Conservation (phyloP, 306 rosid genomes). For the Datisca glomerata region DNA sequence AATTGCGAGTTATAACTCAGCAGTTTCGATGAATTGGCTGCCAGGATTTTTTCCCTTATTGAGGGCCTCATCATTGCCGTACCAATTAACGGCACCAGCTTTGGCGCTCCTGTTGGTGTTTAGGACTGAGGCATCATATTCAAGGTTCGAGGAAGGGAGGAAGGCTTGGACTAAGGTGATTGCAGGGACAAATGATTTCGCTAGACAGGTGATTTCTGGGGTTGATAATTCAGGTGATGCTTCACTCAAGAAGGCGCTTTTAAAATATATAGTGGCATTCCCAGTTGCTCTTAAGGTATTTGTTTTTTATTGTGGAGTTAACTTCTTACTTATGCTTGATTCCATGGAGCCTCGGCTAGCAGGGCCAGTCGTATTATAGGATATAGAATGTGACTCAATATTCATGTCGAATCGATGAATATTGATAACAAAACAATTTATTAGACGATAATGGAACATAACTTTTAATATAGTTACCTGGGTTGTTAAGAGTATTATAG, state of each 20-base stretch:
- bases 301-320: not conserved
- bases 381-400: too few species aligned
- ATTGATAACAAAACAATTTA: too few species aligned
- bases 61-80: conserved; percentile 58
- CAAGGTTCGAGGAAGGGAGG: conserved; percentile 77
- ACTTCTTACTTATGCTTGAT: not conserved
- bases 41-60: conserved; percentile 47
- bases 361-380: too few species aligned
- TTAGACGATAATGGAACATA: too few species aligned
- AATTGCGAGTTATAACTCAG: conserved; percentile 54
- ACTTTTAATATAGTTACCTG: too few species aligned
- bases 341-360: too few species aligned
- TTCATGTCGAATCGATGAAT: too few species aligned
- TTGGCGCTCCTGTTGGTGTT: conserved; percentile 74
- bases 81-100: conserved; percentile 85
- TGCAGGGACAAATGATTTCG: conserved; percentile 53
- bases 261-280: conserved; percentile 67
- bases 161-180: conserved; percentile 72
- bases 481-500: too few species aligned
- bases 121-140: conserved; percentile 78
- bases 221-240: conserved; percentile 27
- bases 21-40: conserved; percentile 28
- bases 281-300: conserved; percentile 69
- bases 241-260: conserved; percentile 44
- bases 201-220: conserved; percentile 37